Evolutionary conservation across 495 filamentous ascomycete species (phyloP).

Genomic region (Podospora sp.): DNA sequence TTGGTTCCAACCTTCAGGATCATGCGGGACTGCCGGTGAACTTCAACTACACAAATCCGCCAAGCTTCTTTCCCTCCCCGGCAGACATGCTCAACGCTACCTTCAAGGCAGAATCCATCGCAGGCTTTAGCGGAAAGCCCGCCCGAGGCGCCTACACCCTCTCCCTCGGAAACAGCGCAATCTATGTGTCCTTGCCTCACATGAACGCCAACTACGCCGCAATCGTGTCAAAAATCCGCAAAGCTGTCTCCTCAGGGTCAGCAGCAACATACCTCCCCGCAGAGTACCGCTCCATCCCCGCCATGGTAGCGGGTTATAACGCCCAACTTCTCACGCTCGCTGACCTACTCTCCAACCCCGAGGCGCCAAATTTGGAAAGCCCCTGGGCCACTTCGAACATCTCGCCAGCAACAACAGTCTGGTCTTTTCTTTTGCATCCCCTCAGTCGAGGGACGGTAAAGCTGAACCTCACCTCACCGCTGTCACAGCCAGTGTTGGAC

Average conservation of each 20-base stretch:
- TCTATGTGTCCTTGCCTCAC: slow-evolving; percentile 30
- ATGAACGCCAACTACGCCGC: slow-evolving; percentile 19
- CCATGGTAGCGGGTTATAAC: slow-evolving; percentile 30
- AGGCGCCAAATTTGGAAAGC: slow-evolving; percentile 29
- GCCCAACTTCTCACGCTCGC: slow-evolving; percentile 28
- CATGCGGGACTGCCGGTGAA: background rate
- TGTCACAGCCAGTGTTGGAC: slow-evolving; percentile 25
- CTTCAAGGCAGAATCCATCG: slow-evolving; percentile 27
- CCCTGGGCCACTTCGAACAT: slow-evolving; percentile 25
- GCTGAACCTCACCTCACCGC: background rate
- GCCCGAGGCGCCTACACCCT: slow-evolving; percentile 34
- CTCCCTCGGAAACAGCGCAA: slow-evolving; percentile 28
- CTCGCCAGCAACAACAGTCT: slow-evolving; percentile 18
- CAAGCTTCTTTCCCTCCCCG: slow-evolving; percentile 21
- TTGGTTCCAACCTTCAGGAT: slow-evolving; percentile 12
- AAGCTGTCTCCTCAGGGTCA: slow-evolving; percentile 1
- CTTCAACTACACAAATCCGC: slow-evolving; percentile 26
- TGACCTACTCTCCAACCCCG: slow-evolving; percentile 20
- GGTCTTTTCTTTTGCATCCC: slow-evolving; percentile 37
- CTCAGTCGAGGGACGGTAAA: slow-evolving; percentile 33
- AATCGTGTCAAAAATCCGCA: slow-evolving; percentile 24
- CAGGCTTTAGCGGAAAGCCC: slow-evolving; percentile 26
- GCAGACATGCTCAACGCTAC: slow-evolving; percentile 24
- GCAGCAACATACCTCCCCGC: slow-evolving; percentile 19
- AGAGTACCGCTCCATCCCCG: slow-evolving; percentile 8